Conservation (phyloP, 2,329 filamentous ascomycete species). For the Daldinia sp. region DNA sequence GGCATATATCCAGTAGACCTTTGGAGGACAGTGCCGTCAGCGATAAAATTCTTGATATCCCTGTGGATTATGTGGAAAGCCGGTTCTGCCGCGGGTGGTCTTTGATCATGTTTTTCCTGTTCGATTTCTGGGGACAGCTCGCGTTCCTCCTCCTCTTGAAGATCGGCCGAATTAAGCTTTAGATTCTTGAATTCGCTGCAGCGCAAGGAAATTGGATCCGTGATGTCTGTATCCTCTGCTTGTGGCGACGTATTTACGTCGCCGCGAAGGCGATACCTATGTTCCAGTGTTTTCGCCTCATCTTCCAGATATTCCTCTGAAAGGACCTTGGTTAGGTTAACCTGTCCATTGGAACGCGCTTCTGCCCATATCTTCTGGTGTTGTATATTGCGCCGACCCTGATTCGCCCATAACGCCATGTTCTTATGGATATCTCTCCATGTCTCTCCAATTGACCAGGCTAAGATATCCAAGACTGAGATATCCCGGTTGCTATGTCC, state of each 20-base stretch:
- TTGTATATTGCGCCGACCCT: conserved; percentile 65
- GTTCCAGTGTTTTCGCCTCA: conserved; percentile 64
- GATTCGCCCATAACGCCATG: conserved; percentile 70
- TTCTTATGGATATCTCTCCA: conserved; percentile 61
- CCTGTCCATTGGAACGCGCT: background rate
- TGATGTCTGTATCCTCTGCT: background rate
- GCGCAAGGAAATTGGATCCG: conserved; percentile 46
- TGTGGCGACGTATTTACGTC: conserved; percentile 13
- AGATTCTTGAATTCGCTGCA: conserved; percentile 54
- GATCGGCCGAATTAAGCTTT: conserved; percentile 50
- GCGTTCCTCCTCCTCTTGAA: conserved; percentile 76
- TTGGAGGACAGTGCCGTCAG: conserved; percentile 50
- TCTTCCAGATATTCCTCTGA: conserved; percentile 65
- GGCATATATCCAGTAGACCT: conserved; percentile 54
- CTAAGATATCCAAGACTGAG: conserved; percentile 65
- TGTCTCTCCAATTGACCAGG: conserved; percentile 71
- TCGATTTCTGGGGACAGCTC: conserved; percentile 75
- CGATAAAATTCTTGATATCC: conserved; percentile 57
- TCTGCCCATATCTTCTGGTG: conserved; percentile 56
- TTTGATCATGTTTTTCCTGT: conserved; percentile 62
- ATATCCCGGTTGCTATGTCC: conserved; percentile 50
- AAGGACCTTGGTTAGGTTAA: conserved; percentile 43
- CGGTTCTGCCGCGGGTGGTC: conserved; percentile 57
- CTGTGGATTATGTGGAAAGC: conserved; percentile 57
- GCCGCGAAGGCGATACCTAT: conserved; percentile 61